Conservation (phyloP, 2,329 filamentous ascomycete species). For the Rhinocladiella mackenziei region DNA sequence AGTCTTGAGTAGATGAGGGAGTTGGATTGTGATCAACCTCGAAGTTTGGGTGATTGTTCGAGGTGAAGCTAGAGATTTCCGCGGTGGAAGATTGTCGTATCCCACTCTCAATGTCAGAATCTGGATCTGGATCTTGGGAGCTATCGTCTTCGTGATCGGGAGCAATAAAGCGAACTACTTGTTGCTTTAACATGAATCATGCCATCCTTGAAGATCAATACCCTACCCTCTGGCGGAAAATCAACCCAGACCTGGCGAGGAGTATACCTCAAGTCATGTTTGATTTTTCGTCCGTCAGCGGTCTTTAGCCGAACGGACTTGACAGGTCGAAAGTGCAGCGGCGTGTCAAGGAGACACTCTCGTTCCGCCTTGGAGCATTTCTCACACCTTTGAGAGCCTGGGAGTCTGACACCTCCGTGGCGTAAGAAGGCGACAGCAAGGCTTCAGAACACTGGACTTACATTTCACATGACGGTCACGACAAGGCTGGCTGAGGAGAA, state of each 20-base stretch:
- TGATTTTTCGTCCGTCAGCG: slow-evolving; percentile 11
- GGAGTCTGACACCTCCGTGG: slow-evolving; percentile 8
- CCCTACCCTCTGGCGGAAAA: slow-evolving; percentile 16
- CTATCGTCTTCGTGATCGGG: slow-evolving; percentile 1
- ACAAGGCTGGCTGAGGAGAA: slow-evolving; percentile 8
- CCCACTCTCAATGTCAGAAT: not conserved
- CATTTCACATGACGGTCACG: slow-evolving; percentile 15
- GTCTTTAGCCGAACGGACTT: slow-evolving; percentile 10
- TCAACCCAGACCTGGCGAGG: slow-evolving; percentile 19
- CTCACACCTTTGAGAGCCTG: slow-evolving; percentile 9
- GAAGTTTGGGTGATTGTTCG: not conserved
- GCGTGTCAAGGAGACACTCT: slow-evolving; percentile 5
- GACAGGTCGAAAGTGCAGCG: slow-evolving; percentile 11
- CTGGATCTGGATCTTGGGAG: not conserved
- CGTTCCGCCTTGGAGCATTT: slow-evolving; percentile 6
- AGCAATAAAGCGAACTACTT: slow-evolving; percentile 6
- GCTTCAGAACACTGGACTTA: not conserved
- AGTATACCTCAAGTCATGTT: slow-evolving; percentile 16
- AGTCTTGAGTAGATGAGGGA: not conserved
- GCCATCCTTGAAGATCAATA: not conserved
- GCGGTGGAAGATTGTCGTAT: not conserved
- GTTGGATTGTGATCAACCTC: slow-evolving; percentile 2
- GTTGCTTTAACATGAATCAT: not conserved
- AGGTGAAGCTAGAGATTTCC: not conserved
- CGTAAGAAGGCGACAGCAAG: not conserved